Percentiles rank a stretch among this genome's conserved stretches.
Evolutionary conservation across 1,284 basidiomycete species (phyloP).

Genomic region (Ganoderma lucidum): DNA sequence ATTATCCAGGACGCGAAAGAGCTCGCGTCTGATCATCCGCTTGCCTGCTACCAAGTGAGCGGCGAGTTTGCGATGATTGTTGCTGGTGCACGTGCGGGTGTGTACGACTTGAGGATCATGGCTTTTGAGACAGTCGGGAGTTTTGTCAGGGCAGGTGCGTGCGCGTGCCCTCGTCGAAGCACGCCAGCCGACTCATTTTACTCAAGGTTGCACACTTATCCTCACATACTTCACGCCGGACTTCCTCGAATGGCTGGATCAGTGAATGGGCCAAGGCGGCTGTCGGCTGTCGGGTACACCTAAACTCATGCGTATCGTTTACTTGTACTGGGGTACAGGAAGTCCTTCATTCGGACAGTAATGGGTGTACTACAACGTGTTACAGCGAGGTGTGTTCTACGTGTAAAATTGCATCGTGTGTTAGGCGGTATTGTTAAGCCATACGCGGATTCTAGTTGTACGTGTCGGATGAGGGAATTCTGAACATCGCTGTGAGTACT

Average conservation of each 20-base stretch:
- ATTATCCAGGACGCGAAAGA: slow-evolving; percentile 90
- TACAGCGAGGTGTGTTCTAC: background rate
- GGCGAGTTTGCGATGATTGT: slow-evolving; percentile 98
- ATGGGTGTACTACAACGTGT: background rate
- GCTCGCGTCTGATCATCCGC: slow-evolving; percentile 85
- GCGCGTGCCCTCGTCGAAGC: background rate
- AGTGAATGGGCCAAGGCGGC: slow-evolving; percentile 32
- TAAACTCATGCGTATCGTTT: slow-evolving; percentile 11
- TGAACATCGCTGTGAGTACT: background rate
- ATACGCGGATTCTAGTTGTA: background rate
- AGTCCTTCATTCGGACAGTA: background rate
- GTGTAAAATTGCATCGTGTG: background rate
- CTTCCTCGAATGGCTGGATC: slow-evolving; percentile 90
- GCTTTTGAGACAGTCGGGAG: slow-evolving; percentile 93
- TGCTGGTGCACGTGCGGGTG: slow-evolving; percentile 91
- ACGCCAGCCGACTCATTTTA: background rate
- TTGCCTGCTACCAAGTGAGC: slow-evolving; percentile 96
- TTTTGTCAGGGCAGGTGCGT: slow-evolving; percentile 89
- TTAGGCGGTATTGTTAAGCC: background rate
- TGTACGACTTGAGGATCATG: slow-evolving; percentile 92
- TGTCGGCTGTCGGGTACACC: background rate
- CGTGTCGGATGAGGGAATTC: background rate
- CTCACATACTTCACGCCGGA: slow-evolving; percentile 96
- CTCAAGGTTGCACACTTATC: slow-evolving; percentile 85
- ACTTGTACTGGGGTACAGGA: background rate